These are phyloP conservation scores for Geosmithia flava DNA, from an alignment of 2,329 filamentous ascomycete species.

Conservation along the genomic window DNA sequence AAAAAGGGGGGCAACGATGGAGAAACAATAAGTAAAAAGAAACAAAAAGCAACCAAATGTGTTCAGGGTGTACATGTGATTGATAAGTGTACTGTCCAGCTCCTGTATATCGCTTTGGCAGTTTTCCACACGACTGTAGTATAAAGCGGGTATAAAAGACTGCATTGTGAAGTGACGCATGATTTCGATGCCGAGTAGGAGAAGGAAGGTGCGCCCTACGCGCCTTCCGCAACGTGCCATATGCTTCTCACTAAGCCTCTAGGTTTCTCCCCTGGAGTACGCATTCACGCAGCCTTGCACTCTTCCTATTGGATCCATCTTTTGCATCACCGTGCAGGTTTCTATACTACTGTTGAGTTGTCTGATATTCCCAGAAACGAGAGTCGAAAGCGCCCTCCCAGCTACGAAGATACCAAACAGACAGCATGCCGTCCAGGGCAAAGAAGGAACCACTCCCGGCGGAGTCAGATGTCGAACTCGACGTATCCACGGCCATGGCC, in stretches of 20 bases:
- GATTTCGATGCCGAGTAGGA: no score
- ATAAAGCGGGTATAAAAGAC: not conserved
- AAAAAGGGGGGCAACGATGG: conserved; percentile 4
- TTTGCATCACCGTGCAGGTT: no score
- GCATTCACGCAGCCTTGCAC: no score
- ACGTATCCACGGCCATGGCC: not conserved
- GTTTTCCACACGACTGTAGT: not conserved
- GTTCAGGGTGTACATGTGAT: not conserved
- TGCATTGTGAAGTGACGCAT: no score
- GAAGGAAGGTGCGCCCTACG: not conserved
- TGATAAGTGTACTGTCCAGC: not conserved
- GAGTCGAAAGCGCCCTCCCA: not conserved
- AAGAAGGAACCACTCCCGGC: not conserved
- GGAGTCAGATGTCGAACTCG: not conserved
- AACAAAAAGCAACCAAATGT: not conserved
- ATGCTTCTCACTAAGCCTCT: not conserved
- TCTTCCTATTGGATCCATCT: no score
- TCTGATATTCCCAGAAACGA: no score
- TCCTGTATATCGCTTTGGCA: no score
- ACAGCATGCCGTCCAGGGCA: not conserved
- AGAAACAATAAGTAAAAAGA: not conserved
- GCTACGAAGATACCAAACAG: not conserved
- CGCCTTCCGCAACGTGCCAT: not conserved
- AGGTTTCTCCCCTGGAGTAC: no score
- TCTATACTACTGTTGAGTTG: no score